Conservation (phyloP, 1,284 basidiomycete genomes). For the Pulveroboletus sp. region DNA sequence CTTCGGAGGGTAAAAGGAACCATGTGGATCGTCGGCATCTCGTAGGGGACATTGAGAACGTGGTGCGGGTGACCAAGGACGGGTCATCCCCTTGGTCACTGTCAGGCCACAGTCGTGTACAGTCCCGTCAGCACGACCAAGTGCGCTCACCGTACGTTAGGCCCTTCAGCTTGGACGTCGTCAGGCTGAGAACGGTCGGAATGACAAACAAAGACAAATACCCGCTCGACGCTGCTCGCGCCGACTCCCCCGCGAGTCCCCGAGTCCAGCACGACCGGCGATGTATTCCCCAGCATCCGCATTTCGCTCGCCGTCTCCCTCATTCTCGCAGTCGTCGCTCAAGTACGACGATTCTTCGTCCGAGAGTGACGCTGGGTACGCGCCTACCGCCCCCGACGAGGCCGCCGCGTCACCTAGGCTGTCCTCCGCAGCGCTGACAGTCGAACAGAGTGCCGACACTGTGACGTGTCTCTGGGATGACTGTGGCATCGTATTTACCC, state of each 20-base stretch:
- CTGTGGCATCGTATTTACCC: constrained; percentile 67
- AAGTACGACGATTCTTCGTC: constrained; percentile 28
- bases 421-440: constrained; percentile 13
- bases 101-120: no score
- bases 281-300: constrained; percentile 27
- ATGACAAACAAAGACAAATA: constrained; percentile 23
- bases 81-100: no score
- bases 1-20: background rate
- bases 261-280: constrained; percentile 2
- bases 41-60: background rate
- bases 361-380: constrained; percentile 15
- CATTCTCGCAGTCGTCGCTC: constrained; percentile 29
- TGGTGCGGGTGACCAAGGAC: background rate
- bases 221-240: constrained; percentile 1
- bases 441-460: constrained; percentile 37
- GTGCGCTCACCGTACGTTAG: background rate
- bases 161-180: background rate
- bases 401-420: constrained; percentile 26
- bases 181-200: no score
- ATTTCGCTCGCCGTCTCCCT: constrained; percentile 32
- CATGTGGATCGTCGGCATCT: constrained; percentile 8
- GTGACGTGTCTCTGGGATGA: constrained; percentile 77
- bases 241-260: no score
- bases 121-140: no score
- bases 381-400: constrained; percentile 14